A percentile compares a stretch with the other conserved stretches of the same genome.
These are phyloP conservation scores for Termitomyces sp. DNA, from an alignment of 768 basidiomycete species.

Conservation along the genomic window DNA sequence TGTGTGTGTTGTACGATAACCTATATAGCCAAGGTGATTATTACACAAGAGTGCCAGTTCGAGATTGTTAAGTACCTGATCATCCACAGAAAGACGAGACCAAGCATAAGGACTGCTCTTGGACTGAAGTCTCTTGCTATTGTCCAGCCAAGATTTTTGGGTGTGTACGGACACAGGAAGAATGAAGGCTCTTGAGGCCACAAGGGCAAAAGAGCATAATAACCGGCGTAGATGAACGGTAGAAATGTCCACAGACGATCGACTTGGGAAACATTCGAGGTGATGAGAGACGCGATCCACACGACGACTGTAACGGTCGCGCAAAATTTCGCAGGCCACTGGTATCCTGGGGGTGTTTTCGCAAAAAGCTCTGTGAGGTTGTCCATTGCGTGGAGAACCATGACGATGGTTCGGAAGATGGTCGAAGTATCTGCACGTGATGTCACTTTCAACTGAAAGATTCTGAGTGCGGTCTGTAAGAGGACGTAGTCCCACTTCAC, in stretches of 20 bases:
- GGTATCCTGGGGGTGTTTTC: slow-evolving; percentile 33
- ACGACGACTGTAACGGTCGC: slow-evolving; percentile 37
- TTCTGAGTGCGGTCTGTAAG: too few relatives aligned
- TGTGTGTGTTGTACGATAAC: slow-evolving; percentile 76
- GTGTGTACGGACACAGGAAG: slow-evolving; percentile 51
- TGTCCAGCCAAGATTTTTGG: slow-evolving; percentile 37
- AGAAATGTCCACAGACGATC: slow-evolving; percentile 80
- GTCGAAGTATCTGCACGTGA: not conserved
- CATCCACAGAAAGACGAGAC: slow-evolving; percentile 64
- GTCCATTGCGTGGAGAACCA: slow-evolving; percentile 3
- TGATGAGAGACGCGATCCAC: slow-evolving; percentile 60
- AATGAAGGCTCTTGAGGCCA: slow-evolving; percentile 37
- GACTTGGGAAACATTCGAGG: slow-evolving; percentile 81
- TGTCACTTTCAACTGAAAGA: not conserved
- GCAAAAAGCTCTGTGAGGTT: slow-evolving; percentile 8
- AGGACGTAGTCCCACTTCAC: too few relatives aligned
- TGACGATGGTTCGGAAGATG: not conserved
- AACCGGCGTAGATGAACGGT: slow-evolving; percentile 78
- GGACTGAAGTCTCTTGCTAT: slow-evolving; percentile 53
- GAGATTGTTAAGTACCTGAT: slow-evolving; percentile 32
- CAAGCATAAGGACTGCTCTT: slow-evolving; percentile 72
- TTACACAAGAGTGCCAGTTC: slow-evolving; percentile 9
- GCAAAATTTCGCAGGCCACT: slow-evolving; percentile 66
- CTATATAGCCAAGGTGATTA: slow-evolving; percentile 26
- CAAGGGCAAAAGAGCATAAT: slow-evolving; percentile 74